phyloP scores from a whole-genome alignment of 2,329 filamentous ascomycete species.

The Phoma herbarum region DNA sequence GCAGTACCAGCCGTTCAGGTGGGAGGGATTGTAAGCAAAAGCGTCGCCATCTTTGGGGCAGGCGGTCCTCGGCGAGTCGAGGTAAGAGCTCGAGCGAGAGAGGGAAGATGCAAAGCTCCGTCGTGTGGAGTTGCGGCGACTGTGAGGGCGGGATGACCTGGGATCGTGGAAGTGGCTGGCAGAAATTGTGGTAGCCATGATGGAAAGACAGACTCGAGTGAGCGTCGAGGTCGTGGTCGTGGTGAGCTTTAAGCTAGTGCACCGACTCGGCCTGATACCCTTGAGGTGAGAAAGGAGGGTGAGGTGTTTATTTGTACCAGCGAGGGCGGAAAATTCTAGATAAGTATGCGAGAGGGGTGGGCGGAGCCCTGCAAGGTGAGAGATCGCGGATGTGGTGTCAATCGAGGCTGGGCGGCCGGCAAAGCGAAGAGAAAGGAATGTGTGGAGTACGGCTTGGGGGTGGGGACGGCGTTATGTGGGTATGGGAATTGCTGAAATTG shows the following conservation, averaged over 20 bases:
- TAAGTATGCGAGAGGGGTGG: constrained; percentile 13
- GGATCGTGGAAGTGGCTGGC: constrained; percentile 37
- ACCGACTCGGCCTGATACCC: neutral
- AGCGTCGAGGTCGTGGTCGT: constrained; percentile 9
- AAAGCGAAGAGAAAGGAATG: constrained; percentile 27
- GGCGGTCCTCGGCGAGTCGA: constrained; percentile 43
- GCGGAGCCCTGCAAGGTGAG: constrained; percentile 22
- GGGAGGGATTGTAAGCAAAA: constrained; percentile 49
- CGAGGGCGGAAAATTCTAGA: constrained; percentile 28
- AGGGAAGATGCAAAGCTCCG: constrained; percentile 37
- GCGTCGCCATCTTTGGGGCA: constrained; percentile 49
- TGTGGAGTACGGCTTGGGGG: constrained; percentile 32
- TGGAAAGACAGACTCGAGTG: constrained; percentile 5
- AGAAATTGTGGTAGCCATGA: constrained; percentile 31
- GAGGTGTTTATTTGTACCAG: constrained; percentile 31
- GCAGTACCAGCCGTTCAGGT: constrained; percentile 52
- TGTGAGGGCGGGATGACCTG: constrained; percentile 24
- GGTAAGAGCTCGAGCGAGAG: constrained; percentile 30
- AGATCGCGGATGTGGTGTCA: constrained; percentile 37
- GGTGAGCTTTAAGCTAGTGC: constrained; percentile 17
- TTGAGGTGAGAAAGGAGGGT: constrained; percentile 25
- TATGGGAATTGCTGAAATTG: constrained; percentile 33
- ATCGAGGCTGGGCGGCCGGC: constrained; percentile 35
- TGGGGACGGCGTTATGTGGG: constrained; percentile 13
- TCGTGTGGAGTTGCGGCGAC: constrained; percentile 40